phyloP scores from a whole-genome alignment of 2,329 filamentous ascomycete genomes.

The Onygena corvina region DNA sequence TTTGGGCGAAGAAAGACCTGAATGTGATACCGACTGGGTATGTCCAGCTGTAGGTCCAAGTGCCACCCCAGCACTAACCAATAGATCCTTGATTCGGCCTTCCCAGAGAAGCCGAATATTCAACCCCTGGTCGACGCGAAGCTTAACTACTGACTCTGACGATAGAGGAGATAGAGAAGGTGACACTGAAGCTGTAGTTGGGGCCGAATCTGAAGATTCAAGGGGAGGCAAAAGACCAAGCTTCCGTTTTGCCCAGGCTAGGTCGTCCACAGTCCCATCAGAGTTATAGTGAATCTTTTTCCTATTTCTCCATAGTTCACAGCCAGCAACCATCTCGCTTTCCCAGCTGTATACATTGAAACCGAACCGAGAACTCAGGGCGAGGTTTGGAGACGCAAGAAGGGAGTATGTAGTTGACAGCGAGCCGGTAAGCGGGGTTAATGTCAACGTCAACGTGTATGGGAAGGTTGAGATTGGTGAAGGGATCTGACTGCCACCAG shows the following conservation, averaged over 20 bases:
- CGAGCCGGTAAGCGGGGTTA: slow-evolving; percentile 91
- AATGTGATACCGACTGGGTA: slow-evolving; percentile 19
- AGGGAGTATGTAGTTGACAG: slow-evolving; percentile 86
- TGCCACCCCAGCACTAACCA: slow-evolving; percentile 80
- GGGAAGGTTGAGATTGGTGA: slow-evolving; percentile 59
- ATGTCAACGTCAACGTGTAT: slow-evolving; percentile 80
- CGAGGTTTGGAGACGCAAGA: slow-evolving; percentile 67
- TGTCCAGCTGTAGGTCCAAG: slow-evolving; percentile 46
- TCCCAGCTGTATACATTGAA: slow-evolving; percentile 99
- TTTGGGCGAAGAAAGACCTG: slow-evolving; percentile 19
- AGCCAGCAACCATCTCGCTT: slow-evolving; percentile 80
- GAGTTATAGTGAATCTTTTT: slow-evolving; percentile 3
- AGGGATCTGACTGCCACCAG: slow-evolving; percentile 17
- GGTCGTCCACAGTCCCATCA: slow-evolving; percentile 26
- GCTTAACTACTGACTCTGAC: slow-evolving; percentile 78
- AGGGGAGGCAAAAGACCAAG: slow-evolving; percentile 19
- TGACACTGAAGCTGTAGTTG: slow-evolving; percentile 38
- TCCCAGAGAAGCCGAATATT: slow-evolving; percentile 84
- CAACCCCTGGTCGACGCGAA: slow-evolving; percentile 76
- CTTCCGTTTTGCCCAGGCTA: slow-evolving; percentile 35
- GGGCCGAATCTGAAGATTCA: slow-evolving; percentile 9
- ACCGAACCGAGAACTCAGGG: slow-evolving; percentile 80
- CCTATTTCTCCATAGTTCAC: slow-evolving; percentile 73
- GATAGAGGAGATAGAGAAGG: slow-evolving; percentile 26
- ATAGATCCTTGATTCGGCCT: slow-evolving; percentile 76